phyloP scores from a whole-genome alignment of 73 alveolate species.

The Tetrahymena malaccensis region DNA sequence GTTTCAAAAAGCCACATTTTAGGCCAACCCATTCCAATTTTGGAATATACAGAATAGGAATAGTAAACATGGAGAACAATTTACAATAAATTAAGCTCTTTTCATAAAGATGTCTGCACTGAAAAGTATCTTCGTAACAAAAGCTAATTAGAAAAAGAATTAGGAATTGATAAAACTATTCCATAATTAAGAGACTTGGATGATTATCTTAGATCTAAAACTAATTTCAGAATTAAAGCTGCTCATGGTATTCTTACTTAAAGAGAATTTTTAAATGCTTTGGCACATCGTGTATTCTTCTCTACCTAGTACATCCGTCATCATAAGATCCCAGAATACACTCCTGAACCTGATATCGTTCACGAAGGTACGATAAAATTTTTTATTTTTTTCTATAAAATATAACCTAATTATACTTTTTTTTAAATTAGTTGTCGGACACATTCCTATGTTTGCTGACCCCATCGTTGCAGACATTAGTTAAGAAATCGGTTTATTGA shows the following conservation, averaged over 20 bases:
- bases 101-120: constrained; percentile 12
- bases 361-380: constrained; percentile 35
- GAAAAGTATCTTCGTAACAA: constrained; percentile 3
- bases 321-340: constrained; percentile 26
- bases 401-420: not conserved
- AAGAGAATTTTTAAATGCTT: constrained; percentile 78
- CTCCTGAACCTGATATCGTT: constrained; percentile 56
- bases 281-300: constrained; percentile 72
- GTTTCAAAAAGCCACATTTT: constrained; percentile 13
- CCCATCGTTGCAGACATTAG: constrained; percentile 61
- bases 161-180: constrained; percentile 23
- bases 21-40: constrained; percentile 24
- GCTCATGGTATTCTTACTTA: constrained; percentile 69
- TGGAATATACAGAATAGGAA: constrained; percentile 42
- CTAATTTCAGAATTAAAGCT: constrained; percentile 73
- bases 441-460: constrained; percentile 68
- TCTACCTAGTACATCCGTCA: constrained; percentile 78
- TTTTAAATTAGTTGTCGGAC: constrained; percentile 44
- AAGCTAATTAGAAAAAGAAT: constrained; percentile 8
- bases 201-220: constrained; percentile 27
- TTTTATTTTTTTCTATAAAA: constrained; percentile 3
- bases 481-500: constrained; percentile 56
- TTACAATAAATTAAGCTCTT: constrained; percentile 3
- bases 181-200: constrained; percentile 73
- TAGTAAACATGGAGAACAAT: constrained; percentile 39